Conservation (phyloP, 2,329 filamentous ascomycete species). For the Xylariaceae sp. region DNA sequence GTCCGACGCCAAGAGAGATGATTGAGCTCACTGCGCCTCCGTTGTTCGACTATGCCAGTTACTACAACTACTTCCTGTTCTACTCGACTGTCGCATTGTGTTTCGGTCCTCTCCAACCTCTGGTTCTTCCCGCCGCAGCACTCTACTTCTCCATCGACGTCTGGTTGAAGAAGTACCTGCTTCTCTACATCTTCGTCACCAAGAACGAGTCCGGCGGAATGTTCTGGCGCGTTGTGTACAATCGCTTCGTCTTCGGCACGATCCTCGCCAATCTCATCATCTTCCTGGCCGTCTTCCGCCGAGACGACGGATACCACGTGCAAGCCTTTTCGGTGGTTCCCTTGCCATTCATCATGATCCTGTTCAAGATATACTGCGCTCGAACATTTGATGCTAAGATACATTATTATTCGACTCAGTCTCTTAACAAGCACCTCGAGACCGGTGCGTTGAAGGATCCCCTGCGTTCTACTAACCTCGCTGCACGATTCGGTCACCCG, state of each 20-base stretch:
- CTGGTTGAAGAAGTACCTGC: conserved; percentile 88
- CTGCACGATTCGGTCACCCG: conserved; percentile 76
- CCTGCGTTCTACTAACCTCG: conserved; percentile 61
- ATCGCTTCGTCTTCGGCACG: conserved; percentile 79
- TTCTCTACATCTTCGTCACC: conserved; percentile 92
- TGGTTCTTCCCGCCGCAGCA: conserved; percentile 79
- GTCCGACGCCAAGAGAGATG: conserved; percentile 81
- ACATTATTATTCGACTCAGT: conserved; percentile 70
- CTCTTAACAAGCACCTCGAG: conserved; percentile 45
- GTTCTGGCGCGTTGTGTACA: conserved; percentile 89
- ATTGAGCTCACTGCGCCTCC: conserved; percentile 92
- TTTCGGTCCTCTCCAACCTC: conserved; percentile 78
- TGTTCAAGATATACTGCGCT: conserved; percentile 82
- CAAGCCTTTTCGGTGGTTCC: conserved; percentile 67
- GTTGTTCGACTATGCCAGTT: conserved; percentile 88
- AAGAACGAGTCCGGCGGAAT: conserved; percentile 93
- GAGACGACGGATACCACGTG: conserved; percentile 53
- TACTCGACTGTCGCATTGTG: conserved; percentile 86
- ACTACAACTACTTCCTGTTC: conserved; percentile 97
- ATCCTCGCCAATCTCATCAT: conserved; percentile 75
- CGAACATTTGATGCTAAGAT: conserved; percentile 71
- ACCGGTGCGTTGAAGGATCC: conserved; percentile 46
- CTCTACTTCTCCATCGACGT: conserved; percentile 86
- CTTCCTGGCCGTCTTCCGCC: conserved; percentile 68
- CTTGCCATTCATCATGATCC: conserved; percentile 69